These are phyloP conservation scores for Phytophthora meadii DNA, from an alignment of 352 stramenopile species.

Conservation along the genomic window DNA sequence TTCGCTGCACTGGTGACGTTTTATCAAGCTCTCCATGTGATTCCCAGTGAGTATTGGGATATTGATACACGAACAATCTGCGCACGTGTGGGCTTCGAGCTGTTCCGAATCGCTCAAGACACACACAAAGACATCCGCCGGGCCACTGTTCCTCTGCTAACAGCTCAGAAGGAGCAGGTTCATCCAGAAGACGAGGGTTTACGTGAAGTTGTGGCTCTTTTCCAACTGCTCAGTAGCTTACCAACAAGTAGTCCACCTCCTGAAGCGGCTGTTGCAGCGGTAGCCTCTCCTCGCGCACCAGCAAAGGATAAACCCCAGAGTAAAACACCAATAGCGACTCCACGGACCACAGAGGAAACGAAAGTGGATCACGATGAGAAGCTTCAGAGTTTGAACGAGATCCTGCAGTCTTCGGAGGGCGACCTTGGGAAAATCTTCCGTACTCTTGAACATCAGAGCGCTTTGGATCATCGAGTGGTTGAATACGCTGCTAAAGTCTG, in stretches of 20 bases:
- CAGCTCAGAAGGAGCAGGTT: slow-evolving; percentile 3
- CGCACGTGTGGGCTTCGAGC: slow-evolving; percentile 63
- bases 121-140: slow-evolving; percentile 27
- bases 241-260: not conserved
- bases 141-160: slow-evolving; percentile 28
- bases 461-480: slow-evolving; percentile 29
- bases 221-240: slow-evolving; percentile 20
- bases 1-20: slow-evolving; percentile 64
- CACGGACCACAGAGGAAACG: slow-evolving; percentile 24
- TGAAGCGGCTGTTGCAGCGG: slow-evolving; percentile 5
- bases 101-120: slow-evolving; percentile 55
- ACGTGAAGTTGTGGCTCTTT: slow-evolving; percentile 32
- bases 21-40: slow-evolving; percentile 49
- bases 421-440: slow-evolving; percentile 41
- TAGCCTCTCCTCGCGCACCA: slow-evolving; percentile 22
- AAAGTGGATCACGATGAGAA: slow-evolving; percentile 6
- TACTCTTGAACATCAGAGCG: slow-evolving; percentile 27
- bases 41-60: slow-evolving; percentile 45
- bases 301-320: slow-evolving; percentile 38
- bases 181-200: slow-evolving; percentile 24
- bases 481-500: slow-evolving; percentile 54
- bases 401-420: slow-evolving; percentile 46
- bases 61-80: slow-evolving; percentile 58
- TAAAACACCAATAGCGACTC: slow-evolving; percentile 33
- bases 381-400: slow-evolving; percentile 40